phyloP scores from a whole-genome alignment of 768 basidiomycete genomes.

The Hypholoma fasciculare region DNA sequence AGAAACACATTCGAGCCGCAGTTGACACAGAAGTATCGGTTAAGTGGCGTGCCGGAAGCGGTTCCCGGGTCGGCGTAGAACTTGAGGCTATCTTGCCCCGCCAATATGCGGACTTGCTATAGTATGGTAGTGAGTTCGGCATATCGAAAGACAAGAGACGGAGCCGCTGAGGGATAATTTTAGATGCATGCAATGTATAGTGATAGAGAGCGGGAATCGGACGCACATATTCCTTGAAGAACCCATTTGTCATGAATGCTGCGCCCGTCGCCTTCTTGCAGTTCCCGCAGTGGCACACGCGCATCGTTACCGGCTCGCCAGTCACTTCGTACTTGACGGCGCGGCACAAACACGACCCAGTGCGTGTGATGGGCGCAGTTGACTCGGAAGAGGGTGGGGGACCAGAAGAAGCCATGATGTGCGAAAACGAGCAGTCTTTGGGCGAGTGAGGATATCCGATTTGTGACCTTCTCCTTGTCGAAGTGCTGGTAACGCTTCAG shows the following conservation, averaged over 20 bases:
- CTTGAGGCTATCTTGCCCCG: constrained; percentile 29
- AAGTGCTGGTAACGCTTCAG: too few species aligned
- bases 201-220: neutral
- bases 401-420: too few species aligned
- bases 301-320: constrained; percentile 36
- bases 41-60: constrained; percentile 26
- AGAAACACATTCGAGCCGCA: constrained; percentile 40
- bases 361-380: constrained; percentile 10
- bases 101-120: constrained; percentile 25
- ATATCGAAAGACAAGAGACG: too few species aligned
- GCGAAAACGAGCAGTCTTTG: too few species aligned
- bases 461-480: too few species aligned
- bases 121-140: neutral
- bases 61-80: constrained; percentile 29
- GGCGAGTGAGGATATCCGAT: too few species aligned
- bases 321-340: constrained; percentile 32
- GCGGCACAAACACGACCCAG: constrained; percentile 40
- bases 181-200: neutral
- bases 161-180: too few species aligned
- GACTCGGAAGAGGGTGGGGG: neutral
- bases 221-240: constrained; percentile 35
- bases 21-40: constrained; percentile 32
- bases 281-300: constrained; percentile 44
- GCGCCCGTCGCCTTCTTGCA: constrained; percentile 42
- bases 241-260: constrained; percentile 40